These are phyloP conservation scores for Umbelopsis sp. DNA, from an alignment of 192 early-diverging fungal genomes.

Conservation along the genomic window DNA sequence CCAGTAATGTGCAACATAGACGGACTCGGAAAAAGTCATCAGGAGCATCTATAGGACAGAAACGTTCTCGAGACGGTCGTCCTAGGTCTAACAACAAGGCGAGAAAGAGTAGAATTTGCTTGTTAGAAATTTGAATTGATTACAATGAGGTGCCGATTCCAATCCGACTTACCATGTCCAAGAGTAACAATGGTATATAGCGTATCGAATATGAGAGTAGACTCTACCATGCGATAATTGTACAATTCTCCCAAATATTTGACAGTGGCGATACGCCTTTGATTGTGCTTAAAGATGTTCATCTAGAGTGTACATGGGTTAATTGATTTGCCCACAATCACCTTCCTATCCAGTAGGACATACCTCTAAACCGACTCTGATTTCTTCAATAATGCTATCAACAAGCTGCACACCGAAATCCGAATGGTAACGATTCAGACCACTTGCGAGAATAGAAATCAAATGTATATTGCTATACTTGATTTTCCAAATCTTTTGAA, in stretches of 20 bases:
- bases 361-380: slow-evolving; percentile 86
- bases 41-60: slow-evolving; percentile 72
- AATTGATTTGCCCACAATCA: background rate
- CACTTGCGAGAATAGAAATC: slow-evolving; percentile 78
- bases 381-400: slow-evolving; percentile 81
- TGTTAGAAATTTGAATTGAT: too few relatives aligned
- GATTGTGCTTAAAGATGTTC: slow-evolving; percentile 93
- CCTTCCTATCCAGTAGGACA: background rate
- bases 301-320: slow-evolving; percentile 33
- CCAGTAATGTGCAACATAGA: slow-evolving; percentile 82
- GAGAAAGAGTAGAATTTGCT: too few relatives aligned
- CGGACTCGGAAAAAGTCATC: slow-evolving; percentile 93
- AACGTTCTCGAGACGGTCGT: slow-evolving; percentile 53
- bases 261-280: slow-evolving; percentile 77
- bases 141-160: too few relatives aligned
- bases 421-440: slow-evolving; percentile 79
- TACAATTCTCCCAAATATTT: slow-evolving; percentile 93
- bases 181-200: slow-evolving; percentile 81
- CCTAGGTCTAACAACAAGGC: slow-evolving; percentile 44
- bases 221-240: slow-evolving; percentile 85
- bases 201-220: slow-evolving; percentile 77
- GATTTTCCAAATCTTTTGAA: slow-evolving; percentile 93
- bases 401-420: slow-evolving; percentile 89
- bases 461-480: slow-evolving; percentile 86
- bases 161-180: slow-evolving; percentile 71